Conservation (phyloP, 139 green algal genomes). For the Astrephomene gubernaculifera region DNA sequence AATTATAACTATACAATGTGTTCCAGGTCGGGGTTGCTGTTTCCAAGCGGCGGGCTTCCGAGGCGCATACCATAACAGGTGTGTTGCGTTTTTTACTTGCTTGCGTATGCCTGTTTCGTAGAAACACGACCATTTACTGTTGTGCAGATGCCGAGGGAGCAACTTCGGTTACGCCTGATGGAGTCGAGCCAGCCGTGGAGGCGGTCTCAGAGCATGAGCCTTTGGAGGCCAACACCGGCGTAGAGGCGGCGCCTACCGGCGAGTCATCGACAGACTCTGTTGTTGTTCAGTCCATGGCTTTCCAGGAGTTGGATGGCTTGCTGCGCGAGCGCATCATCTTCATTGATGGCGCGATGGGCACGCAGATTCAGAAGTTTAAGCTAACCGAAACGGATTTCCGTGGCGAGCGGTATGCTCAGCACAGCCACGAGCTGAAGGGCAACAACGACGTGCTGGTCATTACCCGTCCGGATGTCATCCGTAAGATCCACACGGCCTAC, state of each 20-base stretch:
- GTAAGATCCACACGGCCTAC: slow-evolving; percentile 93
- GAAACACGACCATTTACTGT: background rate
- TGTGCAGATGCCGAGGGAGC: background rate
- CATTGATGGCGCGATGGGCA: slow-evolving; percentile 99
- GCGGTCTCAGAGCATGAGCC: slow-evolving; percentile 63
- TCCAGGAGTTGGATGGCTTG: slow-evolving; percentile 75
- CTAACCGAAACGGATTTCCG: slow-evolving; percentile 95
- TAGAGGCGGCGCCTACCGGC: slow-evolving; percentile 70
- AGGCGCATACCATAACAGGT: too few species aligned
- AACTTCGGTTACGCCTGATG: slow-evolving; percentile 55
- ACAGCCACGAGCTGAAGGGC: slow-evolving; percentile 95
- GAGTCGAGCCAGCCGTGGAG: slow-evolving; percentile 72
- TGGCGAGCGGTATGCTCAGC: slow-evolving; percentile 75
- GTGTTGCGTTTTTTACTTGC: too few species aligned
- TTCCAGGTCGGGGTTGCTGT: slow-evolving; percentile 6
- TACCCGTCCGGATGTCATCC: slow-evolving; percentile 94
- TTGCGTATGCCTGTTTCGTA: too few species aligned
- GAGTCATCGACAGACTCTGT: slow-evolving; percentile 2
- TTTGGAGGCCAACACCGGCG: slow-evolving; percentile 52
- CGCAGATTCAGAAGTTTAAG: slow-evolving; percentile 87
- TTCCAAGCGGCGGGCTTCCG: background rate
- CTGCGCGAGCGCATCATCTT: slow-evolving; percentile 92
- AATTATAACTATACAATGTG: background rate
- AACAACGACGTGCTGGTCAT: slow-evolving; percentile 99
- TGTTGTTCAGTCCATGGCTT: background rate